phyloP scores from a whole-genome alignment of 2,329 filamentous ascomycete genomes.

The Claviceps arundinis region DNA sequence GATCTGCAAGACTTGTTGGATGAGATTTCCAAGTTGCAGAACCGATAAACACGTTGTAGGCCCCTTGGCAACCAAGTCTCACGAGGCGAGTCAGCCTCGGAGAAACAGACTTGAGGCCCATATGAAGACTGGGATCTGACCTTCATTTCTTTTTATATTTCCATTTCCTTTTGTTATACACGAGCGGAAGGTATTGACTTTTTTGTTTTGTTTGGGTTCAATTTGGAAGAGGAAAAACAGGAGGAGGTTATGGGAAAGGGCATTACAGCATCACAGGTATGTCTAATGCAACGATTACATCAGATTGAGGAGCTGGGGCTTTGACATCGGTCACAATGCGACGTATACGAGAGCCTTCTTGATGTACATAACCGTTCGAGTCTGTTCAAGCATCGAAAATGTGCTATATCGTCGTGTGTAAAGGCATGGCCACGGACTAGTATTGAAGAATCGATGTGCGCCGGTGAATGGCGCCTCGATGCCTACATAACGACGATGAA shows the following conservation, averaged over 20 bases:
- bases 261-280: background rate
- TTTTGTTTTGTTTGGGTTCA: background rate
- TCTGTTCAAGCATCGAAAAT: no score
- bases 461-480: background rate
- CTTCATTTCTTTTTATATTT: background rate
- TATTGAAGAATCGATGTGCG: background rate
- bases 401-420: background rate
- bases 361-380: background rate
- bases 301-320: background rate
- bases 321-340: background rate
- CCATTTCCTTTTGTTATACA: background rate
- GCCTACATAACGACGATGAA: background rate
- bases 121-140: background rate
- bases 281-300: background rate
- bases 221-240: background rate
- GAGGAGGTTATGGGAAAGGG: background rate
- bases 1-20: slow-evolving; percentile 79
- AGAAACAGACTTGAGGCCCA: background rate
- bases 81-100: background rate
- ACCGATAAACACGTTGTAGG: slow-evolving; percentile 15
- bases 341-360: background rate
- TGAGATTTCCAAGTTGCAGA: slow-evolving; percentile 71
- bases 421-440: background rate
- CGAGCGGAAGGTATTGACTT: background rate
- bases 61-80: background rate